Evolutionary conservation across 306 rosid genomes (phyloP).

Genomic region (Vachellia pachyceras): DNA sequence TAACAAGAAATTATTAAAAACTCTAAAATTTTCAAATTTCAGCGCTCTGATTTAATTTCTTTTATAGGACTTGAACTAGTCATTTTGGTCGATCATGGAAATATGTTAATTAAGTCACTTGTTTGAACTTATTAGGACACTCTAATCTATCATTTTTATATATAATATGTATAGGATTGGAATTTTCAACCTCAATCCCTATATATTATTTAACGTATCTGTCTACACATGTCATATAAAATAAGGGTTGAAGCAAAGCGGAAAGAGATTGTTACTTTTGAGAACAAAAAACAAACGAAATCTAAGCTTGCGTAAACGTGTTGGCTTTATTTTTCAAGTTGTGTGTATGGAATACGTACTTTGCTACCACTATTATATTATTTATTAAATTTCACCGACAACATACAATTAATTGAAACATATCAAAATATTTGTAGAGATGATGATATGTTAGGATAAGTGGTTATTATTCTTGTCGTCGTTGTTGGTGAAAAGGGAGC

Average conservation of each 20-base stretch:
- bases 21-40: background rate
- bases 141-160: background rate
- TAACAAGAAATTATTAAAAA: background rate
- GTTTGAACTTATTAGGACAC: background rate
- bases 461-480: background rate
- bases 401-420: background rate
- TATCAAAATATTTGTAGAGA: background rate
- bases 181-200: background rate
- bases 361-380: background rate
- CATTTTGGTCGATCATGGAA: background rate
- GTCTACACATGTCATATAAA: background rate
- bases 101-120: background rate
- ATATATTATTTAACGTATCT: background rate
- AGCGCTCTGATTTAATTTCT: background rate
- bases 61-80: background rate
- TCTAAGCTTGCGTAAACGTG: constrained; percentile 1
- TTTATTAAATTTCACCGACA: background rate
- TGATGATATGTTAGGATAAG: background rate
- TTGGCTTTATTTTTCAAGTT: background rate
- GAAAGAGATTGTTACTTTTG: background rate
- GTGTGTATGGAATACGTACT: background rate
- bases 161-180: no score
- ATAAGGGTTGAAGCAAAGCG: background rate
- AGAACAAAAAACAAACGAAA: background rate
- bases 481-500: background rate